phyloP scores from a whole-genome alignment of 208 protist genomes.

The Trypanosoma lewisi region DNA sequence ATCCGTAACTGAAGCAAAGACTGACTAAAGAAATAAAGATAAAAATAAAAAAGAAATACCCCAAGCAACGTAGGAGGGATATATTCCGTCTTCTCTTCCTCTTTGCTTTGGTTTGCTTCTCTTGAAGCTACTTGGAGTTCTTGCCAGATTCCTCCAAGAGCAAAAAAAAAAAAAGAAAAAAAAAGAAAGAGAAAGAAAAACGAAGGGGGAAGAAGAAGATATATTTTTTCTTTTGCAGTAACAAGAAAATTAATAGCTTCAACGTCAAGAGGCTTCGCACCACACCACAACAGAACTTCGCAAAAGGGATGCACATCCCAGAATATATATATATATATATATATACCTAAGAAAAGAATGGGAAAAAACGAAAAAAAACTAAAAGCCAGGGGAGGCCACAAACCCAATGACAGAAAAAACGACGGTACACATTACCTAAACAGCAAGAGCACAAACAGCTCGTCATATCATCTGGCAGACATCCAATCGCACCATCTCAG shows the following conservation, averaged over 20 bases:
- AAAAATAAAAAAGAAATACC: not conserved
- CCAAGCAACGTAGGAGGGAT: not conserved
- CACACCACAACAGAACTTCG: not conserved
- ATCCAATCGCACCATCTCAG: not conserved
- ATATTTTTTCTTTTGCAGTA: not conserved
- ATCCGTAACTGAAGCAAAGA: not conserved
- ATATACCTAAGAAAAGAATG: not conserved
- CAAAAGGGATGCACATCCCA: not conserved
- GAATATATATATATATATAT: not conserved
- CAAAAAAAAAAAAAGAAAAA: conserved; percentile 6
- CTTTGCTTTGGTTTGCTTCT: conserved; percentile 4
- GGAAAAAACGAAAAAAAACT: conserved; percentile 3
- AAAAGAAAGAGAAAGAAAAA: conserved; percentile 23
- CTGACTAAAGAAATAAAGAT: too few species aligned
- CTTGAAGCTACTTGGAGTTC: conserved; percentile 7
- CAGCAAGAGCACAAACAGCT: conserved; percentile 1
- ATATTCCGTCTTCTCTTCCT: conserved; percentile 1
- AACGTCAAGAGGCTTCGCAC: not conserved
- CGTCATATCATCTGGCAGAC: not conserved
- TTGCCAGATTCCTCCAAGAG: not conserved
- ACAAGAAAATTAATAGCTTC: too few species aligned
- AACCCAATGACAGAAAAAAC: not conserved
- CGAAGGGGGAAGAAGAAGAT: not conserved
- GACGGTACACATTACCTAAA: not conserved
- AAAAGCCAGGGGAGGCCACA: not conserved